Conservation (phyloP, 345 rosid species). For the Eucalyptus sp. region DNA sequence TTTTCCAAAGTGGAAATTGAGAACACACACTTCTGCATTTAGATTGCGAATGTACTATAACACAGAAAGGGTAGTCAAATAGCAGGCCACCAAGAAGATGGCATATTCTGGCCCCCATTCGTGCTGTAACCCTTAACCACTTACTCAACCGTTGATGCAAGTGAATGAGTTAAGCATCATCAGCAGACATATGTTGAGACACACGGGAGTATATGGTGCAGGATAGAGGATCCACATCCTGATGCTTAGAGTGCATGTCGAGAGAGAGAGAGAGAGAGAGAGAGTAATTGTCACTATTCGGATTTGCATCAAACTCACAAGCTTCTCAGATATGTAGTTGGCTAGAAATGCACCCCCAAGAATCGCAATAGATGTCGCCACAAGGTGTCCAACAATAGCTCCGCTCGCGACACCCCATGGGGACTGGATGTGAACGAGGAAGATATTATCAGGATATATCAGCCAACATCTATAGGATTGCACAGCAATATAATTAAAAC, state of each 20-base stretch:
- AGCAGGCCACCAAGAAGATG: background rate
- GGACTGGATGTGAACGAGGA: slow-evolving; percentile 29
- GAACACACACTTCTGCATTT: background rate
- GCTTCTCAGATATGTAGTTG: slow-evolving; percentile 87
- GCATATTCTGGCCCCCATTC: background rate
- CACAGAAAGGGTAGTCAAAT: background rate
- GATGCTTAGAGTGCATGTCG: background rate
- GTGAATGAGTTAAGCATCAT: background rate
- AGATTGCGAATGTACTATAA: background rate
- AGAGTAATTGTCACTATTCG: background rate
- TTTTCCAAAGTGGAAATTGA: background rate
- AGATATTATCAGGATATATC: background rate
- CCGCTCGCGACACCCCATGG: slow-evolving; percentile 98
- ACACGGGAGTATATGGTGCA: background rate
- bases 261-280: background rate
- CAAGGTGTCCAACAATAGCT: slow-evolving; percentile 90
- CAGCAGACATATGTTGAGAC: background rate
- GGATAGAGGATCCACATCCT: background rate
- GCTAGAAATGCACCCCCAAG: slow-evolving; percentile 93
- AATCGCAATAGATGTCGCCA: slow-evolving; percentile 75
- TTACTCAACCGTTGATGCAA: background rate
- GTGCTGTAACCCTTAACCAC: background rate
- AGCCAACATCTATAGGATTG: background rate
- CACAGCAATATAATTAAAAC: background rate
- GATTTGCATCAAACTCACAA: slow-evolving; percentile 27